These are phyloP conservation scores for Fusarium virguliforme DNA, from an alignment of 2,329 filamentous ascomycete species.

Conservation along the genomic window DNA sequence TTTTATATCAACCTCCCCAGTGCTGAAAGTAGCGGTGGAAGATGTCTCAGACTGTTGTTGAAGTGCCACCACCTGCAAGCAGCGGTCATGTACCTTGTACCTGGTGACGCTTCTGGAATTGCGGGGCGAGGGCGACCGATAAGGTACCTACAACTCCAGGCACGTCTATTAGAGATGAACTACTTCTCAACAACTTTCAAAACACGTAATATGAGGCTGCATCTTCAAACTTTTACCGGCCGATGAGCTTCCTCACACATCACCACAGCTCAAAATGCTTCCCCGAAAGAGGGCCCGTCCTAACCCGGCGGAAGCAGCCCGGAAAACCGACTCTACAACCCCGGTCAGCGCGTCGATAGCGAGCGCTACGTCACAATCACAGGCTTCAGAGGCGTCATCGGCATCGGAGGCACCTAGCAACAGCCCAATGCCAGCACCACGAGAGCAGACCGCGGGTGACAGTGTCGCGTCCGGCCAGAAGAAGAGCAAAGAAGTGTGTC, in stretches of 20 bases:
- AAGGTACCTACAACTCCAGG: slow-evolving; percentile 31
- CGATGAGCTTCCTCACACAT: slow-evolving; percentile 27
- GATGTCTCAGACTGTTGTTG: slow-evolving; percentile 7
- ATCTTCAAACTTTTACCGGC: slow-evolving; percentile 9
- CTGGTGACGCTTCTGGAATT: slow-evolving; percentile 9
- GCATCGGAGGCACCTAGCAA: slow-evolving; percentile 41
- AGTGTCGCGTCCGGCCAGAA: slow-evolving; percentile 20
- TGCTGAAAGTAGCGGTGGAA: neutral
- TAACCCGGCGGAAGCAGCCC: slow-evolving; percentile 49
- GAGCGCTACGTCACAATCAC: slow-evolving; percentile 51
- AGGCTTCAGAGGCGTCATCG: slow-evolving; percentile 43
- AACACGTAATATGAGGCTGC: slow-evolving; percentile 27
- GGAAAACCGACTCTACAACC: slow-evolving; percentile 33
- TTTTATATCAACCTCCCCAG: neutral
- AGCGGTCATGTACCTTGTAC: slow-evolving; percentile 2
- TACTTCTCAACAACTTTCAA: slow-evolving; percentile 22
- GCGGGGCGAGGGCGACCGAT: slow-evolving; percentile 22
- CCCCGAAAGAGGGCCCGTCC: slow-evolving; percentile 56
- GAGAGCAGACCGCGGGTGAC: slow-evolving; percentile 37
- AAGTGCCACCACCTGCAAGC: neutral
- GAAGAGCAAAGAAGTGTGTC: slow-evolving; percentile 39
- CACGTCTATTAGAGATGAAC: slow-evolving; percentile 47
- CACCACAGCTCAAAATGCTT: slow-evolving; percentile 48
- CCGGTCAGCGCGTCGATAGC: slow-evolving; percentile 34
- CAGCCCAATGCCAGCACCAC: slow-evolving; percentile 37